Conservation (phyloP, 2,329 filamentous ascomycete species). For the Chrysoporthe deuterocubensis region DNA sequence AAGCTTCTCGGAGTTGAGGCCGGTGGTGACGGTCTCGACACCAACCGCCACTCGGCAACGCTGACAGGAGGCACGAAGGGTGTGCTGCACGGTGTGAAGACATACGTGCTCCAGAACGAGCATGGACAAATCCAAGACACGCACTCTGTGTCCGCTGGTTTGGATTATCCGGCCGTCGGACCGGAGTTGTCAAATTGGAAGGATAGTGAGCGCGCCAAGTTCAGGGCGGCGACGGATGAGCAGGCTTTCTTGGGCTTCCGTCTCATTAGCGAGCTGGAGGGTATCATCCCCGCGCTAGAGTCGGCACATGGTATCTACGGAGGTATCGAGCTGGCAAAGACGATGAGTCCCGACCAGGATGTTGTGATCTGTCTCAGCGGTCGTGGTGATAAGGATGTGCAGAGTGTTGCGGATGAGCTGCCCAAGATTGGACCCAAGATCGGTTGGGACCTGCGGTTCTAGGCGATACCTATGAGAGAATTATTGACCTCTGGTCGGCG, state of each 20-base stretch:
- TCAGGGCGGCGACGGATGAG: conserved; percentile 88
- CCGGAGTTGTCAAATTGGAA: conserved; percentile 94
- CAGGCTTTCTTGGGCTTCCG: conserved; percentile 89
- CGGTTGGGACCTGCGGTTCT: conserved; percentile 71
- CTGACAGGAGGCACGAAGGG: conserved; percentile 85
- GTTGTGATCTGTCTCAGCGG: conserved; percentile 93
- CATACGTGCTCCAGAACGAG: conserved; percentile 90
- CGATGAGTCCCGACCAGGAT: conserved; percentile 85
- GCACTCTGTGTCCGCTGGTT: conserved; percentile 92
- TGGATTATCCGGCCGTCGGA: conserved; percentile 96
- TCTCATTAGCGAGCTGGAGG: conserved; percentile 83
- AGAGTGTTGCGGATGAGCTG: conserved; percentile 94
- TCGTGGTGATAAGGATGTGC: conserved; percentile 96
- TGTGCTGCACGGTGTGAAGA: conserved; percentile 93
- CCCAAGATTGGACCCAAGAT: conserved; percentile 88
- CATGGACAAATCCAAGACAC: conserved; percentile 94
- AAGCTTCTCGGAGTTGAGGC: conserved; percentile 94
- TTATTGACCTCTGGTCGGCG: not conserved
- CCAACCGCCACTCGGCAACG: conserved; percentile 83
- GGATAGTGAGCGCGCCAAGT: conserved; percentile 82
- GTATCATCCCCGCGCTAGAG: conserved; percentile 95
- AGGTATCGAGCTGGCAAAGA: conserved; percentile 88
- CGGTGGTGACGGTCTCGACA: conserved; percentile 90
- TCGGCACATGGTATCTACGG: conserved; percentile 91
- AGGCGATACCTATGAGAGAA: conserved; percentile 32